Conservation (phyloP, 768 basidiomycete species). For the Phallus indusiatus region DNA sequence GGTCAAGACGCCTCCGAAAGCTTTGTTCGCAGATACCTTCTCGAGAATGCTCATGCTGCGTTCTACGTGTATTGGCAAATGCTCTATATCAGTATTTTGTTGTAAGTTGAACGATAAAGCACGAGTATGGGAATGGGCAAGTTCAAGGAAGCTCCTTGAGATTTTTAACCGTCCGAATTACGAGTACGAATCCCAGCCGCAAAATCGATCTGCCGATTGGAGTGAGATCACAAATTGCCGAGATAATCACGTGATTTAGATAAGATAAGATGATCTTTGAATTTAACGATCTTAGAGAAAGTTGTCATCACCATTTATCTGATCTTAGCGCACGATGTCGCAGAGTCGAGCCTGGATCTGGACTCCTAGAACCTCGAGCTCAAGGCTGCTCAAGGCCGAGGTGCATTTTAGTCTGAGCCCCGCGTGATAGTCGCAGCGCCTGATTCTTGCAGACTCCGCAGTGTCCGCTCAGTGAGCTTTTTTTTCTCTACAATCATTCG, state of each 20-base stretch:
- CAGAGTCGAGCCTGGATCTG: no score
- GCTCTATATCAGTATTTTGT: background rate
- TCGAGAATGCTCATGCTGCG: constrained; percentile 35
- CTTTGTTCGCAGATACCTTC: constrained; percentile 65
- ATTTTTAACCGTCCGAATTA: background rate
- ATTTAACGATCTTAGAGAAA: no score
- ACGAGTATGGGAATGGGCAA: background rate
- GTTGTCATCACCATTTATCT: no score
- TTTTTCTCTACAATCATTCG: no score
- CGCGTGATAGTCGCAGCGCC: no score
- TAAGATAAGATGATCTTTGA: background rate
- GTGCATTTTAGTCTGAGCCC: no score
- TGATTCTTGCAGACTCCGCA: no score
- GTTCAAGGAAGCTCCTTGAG: background rate
- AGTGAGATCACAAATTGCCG: background rate
- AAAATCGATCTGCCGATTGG: background rate
- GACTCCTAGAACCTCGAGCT: no score
- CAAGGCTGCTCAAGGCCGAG: no score
- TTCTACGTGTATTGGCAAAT: background rate
- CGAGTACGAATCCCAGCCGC: background rate
- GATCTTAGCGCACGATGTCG: no score
- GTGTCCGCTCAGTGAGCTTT: no score
- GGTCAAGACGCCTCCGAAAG: constrained; percentile 67
- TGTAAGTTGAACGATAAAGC: background rate
- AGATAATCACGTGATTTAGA: background rate